phyloP scores from a whole-genome alignment of 2,329 filamentous ascomycete species.

The Penicillium palitans region DNA sequence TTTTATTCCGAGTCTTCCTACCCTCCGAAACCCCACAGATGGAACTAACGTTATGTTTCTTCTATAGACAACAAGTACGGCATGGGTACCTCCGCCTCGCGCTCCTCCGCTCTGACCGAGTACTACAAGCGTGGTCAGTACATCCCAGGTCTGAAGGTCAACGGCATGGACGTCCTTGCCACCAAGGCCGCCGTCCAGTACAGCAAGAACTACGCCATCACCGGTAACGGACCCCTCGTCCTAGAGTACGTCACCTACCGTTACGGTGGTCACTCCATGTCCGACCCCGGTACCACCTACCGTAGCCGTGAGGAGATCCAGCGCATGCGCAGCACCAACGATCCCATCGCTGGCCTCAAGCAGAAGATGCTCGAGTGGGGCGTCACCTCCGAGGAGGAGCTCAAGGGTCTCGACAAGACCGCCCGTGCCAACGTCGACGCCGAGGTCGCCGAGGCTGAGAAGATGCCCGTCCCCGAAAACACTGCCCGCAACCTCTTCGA shows the following conservation, averaged over 20 bases:
- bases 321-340: slow-evolving; percentile 98
- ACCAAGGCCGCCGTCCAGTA: slow-evolving; percentile 96
- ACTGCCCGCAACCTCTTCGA: slow-evolving; percentile 85
- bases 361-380: slow-evolving; percentile 97
- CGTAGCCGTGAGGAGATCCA: slow-evolving; percentile 98
- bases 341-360: slow-evolving; percentile 97
- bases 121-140: slow-evolving; percentile 99
- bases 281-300: slow-evolving; percentile 98
- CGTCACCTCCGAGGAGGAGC: slow-evolving; percentile 86
- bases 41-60: not conserved
- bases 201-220: slow-evolving; percentile 80
- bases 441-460: slow-evolving; percentile 87
- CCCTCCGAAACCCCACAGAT: not conserved
- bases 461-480: slow-evolving; percentile 76
- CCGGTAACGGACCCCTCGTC: slow-evolving; percentile 88
- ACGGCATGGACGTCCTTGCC: slow-evolving; percentile 98
- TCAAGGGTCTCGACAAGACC: slow-evolving; percentile 95
- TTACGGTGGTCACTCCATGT: slow-evolving; percentile 99
- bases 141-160: slow-evolving; percentile 98
- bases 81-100: slow-evolving; percentile 95
- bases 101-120: slow-evolving; percentile 92
- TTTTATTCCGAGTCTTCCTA: not conserved
- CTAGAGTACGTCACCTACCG: slow-evolving; percentile 99
- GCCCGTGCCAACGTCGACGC: slow-evolving; percentile 80
- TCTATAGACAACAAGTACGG: slow-evolving; percentile 93